These are phyloP conservation scores for Sporisorium scitamineum DNA, from an alignment of 1,284 basidiomycete species.

Conservation along the genomic window DNA sequence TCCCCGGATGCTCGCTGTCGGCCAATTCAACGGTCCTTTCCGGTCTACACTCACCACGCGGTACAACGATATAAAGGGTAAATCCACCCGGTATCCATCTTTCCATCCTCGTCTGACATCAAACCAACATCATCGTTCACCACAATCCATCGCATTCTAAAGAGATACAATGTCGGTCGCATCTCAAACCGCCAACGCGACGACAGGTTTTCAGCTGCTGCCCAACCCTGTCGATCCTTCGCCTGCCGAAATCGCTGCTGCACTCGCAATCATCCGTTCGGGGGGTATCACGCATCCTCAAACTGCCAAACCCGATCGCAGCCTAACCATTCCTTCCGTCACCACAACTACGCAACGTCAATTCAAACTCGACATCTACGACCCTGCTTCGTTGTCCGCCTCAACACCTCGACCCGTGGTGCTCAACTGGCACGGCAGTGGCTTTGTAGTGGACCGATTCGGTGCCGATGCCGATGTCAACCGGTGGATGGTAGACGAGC, in stretches of 20 bases:
- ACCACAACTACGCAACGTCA: slow-evolving; percentile 12
- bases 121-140: not conserved
- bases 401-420: slow-evolving; percentile 23
- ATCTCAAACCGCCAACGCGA: slow-evolving; percentile 24
- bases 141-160: not conserved
- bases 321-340: slow-evolving; percentile 13
- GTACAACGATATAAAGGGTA: not conserved
- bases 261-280: slow-evolving; percentile 29
- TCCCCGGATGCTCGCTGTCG: not conserved
- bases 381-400: slow-evolving; percentile 3
- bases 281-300: slow-evolving; percentile 25
- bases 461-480: slow-evolving; percentile 33
- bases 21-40: not conserved
- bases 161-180: slow-evolving; percentile 19
- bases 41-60: too few species aligned
- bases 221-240: slow-evolving; percentile 28
- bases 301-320: slow-evolving; percentile 24
- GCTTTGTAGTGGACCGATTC: slow-evolving; percentile 31
- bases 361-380: slow-evolving; percentile 29
- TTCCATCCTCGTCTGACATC: not conserved
- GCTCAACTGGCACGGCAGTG: slow-evolving; percentile 47
- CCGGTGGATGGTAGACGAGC: slow-evolving; percentile 31
- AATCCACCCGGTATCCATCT: not conserved
- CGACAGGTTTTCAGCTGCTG: slow-evolving; percentile 23
- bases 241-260: slow-evolving; percentile 16